A percentile compares a stretch with the other conserved stretches of the same genome.
phyloP scores from a whole-genome alignment of 1,284 basidiomycete genomes.

The Moniliella sp. region DNA sequence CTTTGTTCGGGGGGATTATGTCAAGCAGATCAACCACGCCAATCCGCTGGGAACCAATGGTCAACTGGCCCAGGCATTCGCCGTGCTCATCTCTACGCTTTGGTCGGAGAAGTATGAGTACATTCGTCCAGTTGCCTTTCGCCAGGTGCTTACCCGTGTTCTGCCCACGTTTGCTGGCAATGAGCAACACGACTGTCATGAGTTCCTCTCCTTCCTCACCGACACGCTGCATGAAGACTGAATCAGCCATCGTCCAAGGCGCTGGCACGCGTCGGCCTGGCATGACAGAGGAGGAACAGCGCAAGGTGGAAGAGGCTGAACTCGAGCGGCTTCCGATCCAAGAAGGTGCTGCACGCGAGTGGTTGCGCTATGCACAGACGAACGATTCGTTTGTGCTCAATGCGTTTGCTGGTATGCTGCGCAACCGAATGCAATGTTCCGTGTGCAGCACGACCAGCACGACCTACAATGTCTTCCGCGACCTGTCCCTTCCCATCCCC shows the following conservation, averaged over 20 bases:
- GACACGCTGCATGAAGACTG: conserved; percentile 10
- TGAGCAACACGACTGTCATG: conserved; percentile 18
- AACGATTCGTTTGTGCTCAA: conserved; percentile 16
- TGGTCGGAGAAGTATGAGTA: conserved; percentile 71
- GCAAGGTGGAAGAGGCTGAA: too few species aligned
- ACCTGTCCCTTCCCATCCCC: conserved; percentile 27
- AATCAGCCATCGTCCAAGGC: conserved; percentile 9
- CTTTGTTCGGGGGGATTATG: conserved; percentile 48
- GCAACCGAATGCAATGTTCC: conserved; percentile 28
- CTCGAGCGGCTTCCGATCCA: conserved; percentile 57
- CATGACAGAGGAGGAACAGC: conserved; percentile 14
- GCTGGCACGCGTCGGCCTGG: conserved; percentile 18
- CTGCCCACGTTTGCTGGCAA: conserved; percentile 21
- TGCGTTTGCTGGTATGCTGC: conserved; percentile 21
- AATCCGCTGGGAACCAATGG: conserved; percentile 80
- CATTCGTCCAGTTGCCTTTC: conserved; percentile 61
- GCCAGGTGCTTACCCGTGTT: conserved; percentile 43
- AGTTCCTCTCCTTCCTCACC: conserved; percentile 7
- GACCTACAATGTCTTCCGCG: conserved; percentile 54
- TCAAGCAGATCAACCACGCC: conserved; percentile 59
- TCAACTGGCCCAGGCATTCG: conserved; percentile 58
- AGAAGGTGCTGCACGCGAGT: conserved; percentile 45
- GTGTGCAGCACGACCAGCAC: conserved; percentile 53
- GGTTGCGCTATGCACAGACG: conserved; percentile 20
- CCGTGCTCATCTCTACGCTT: conserved; percentile 59